These are phyloP conservation scores for Aquilaria sinensis DNA, from an alignment of 345 rosid genomes.

Conservation along the genomic window DNA sequence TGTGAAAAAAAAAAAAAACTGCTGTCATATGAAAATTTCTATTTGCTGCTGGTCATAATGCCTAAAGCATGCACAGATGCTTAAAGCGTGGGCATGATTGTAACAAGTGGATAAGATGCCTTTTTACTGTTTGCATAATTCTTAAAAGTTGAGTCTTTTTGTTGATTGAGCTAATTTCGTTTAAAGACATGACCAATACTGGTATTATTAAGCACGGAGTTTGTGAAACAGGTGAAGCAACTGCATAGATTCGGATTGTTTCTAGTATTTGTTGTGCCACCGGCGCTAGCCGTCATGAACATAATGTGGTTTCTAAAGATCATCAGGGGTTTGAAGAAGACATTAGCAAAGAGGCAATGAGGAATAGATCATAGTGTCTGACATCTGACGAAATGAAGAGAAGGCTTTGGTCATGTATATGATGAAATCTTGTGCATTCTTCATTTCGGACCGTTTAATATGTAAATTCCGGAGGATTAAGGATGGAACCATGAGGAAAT, in stretches of 20 bases:
- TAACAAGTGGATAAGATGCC: too few relatives aligned
- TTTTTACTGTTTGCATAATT: too few relatives aligned
- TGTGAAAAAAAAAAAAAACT: not conserved
- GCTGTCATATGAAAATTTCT: not conserved
- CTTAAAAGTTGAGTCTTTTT: too few relatives aligned
- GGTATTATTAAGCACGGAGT: too few relatives aligned
- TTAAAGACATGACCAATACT: too few relatives aligned
- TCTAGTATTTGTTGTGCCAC: constrained; percentile 30
- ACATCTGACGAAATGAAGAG: not conserved
- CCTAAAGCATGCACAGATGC: too few relatives aligned
- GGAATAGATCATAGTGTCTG: not conserved
- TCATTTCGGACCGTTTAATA: not conserved
- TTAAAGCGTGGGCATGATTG: too few relatives aligned
- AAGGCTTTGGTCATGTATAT: not conserved
- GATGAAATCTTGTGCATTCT: constrained; percentile 1
- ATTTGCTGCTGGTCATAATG: too few relatives aligned
- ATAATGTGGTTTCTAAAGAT: constrained; percentile 56
- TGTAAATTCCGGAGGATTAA: constrained; percentile 4
- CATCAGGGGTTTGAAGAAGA: constrained; percentile 47
- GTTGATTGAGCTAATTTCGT: too few relatives aligned
- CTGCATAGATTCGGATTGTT: constrained; percentile 26
- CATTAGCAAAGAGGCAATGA: constrained; percentile 45
- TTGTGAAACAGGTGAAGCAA: constrained; percentile 30
- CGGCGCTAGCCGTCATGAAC: constrained; percentile 39
- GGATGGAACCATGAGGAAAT: not conserved